These are phyloP conservation scores for Chrysopogon serrulatus DNA, from an alignment of 176 grass and related monocot genomes.

Conservation along the genomic window DNA sequence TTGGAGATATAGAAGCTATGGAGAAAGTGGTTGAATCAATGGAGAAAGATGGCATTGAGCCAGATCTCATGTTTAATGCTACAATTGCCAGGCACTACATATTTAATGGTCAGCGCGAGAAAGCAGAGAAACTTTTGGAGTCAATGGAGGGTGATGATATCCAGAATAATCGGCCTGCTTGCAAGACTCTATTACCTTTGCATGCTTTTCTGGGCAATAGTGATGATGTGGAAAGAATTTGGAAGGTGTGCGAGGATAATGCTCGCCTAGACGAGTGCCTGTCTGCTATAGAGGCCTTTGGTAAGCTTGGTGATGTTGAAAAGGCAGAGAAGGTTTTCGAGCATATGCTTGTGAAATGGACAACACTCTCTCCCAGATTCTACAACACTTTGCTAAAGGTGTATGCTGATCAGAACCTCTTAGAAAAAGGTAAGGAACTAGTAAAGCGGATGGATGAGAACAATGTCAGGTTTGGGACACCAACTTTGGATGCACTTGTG, in stretches of 20 bases:
- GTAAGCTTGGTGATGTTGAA: conserved; percentile 46
- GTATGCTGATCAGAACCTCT: conserved; percentile 53
- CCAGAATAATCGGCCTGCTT: conserved; percentile 45
- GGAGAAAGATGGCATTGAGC: conserved; percentile 46
- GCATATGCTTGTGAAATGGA: conserved; percentile 21
- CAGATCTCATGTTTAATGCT: conserved; percentile 39
- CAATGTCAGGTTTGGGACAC: conserved; percentile 21
- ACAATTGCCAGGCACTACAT: conserved; percentile 64
- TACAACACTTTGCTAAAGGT: conserved; percentile 58
- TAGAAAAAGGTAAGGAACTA: conserved; percentile 63
- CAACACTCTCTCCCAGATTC: conserved; percentile 2
- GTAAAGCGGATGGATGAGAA: conserved; percentile 48
- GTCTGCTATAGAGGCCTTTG: conserved; percentile 64
- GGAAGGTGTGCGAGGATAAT: conserved; percentile 52
- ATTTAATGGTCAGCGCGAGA: conserved; percentile 46
- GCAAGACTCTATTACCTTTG: conserved; percentile 45
- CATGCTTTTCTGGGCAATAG: conserved; percentile 55
- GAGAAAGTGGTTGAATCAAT: conserved; percentile 58
- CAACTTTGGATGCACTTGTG: conserved; percentile 50
- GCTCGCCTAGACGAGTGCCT: conserved; percentile 30
- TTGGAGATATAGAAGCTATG: conserved; percentile 58
- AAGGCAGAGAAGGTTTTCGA: conserved; percentile 57
- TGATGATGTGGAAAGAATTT: conserved; percentile 59
- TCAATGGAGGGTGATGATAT: conserved; percentile 62
- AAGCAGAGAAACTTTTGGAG: conserved; percentile 54